phyloP scores from a whole-genome alignment of 1,284 basidiomycete species.

The Omphalotus olearius region DNA sequence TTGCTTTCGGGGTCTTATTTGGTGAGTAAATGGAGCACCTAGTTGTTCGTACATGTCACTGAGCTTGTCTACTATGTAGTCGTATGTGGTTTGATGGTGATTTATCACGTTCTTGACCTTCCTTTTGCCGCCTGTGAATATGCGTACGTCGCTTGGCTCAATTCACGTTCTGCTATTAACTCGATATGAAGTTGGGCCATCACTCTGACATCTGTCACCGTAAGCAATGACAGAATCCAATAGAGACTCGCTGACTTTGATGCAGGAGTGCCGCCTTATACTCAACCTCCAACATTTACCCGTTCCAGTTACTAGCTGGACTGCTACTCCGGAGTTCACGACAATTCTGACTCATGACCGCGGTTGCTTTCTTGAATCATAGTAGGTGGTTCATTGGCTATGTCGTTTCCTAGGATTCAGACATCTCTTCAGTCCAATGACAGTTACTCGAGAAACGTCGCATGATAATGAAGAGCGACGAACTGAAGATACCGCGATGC shows the following conservation, averaged over 20 bases:
- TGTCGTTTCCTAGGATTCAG: not conserved
- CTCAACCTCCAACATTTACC: slow-evolving; percentile 25
- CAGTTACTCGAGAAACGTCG: not conserved
- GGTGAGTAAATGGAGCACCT: slow-evolving; percentile 5
- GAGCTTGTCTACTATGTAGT: slow-evolving; percentile 16
- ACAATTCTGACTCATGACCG: slow-evolving; percentile 19
- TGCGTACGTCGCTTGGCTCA: slow-evolving; percentile 18
- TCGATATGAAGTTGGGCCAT: slow-evolving; percentile 6
- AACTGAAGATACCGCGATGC: too few relatives aligned
- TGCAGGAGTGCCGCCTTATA: slow-evolving; percentile 27
- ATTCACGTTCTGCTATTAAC: not conserved
- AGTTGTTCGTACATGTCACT: not conserved
- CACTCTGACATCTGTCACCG: slow-evolving; percentile 19
- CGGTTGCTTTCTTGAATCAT: slow-evolving; percentile 1
- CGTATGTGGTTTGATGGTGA: slow-evolving; percentile 19
- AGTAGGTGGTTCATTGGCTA: not conserved
- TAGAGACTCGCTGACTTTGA: not conserved
- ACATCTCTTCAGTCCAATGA: slow-evolving; percentile 5
- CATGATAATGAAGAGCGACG: too few relatives aligned
- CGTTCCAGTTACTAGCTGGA: slow-evolving; percentile 5
- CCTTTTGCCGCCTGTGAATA: slow-evolving; percentile 21
- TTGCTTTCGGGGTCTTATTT: slow-evolving; percentile 16
- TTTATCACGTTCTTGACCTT: slow-evolving; percentile 19
- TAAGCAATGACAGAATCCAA: slow-evolving; percentile 9
- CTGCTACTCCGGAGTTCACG: slow-evolving; percentile 22